Base-by-base conservation (phyloP, 2,329 filamentous ascomycete genomes). In the Septoria linicola region DNA sequence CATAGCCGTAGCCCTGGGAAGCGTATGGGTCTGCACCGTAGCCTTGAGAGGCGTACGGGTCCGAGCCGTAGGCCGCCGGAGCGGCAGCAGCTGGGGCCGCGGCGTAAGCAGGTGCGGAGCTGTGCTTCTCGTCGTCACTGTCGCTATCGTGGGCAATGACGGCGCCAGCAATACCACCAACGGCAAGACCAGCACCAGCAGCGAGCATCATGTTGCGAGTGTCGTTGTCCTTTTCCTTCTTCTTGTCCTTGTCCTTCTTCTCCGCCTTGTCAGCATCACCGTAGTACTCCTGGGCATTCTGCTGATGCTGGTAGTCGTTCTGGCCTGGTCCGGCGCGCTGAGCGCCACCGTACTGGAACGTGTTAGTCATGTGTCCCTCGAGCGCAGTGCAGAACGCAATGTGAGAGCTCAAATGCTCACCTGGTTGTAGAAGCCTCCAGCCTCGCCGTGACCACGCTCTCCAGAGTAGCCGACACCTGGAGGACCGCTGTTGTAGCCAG, bases 121-220 rank as follows among this genome's bases (percentile, higher is more conserved):
- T 35, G 23, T 47, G 42, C 30, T 56, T 39, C 34, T 46, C 54
- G 17, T 57, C 49, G 30, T 59, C 57, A 21, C 41, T 47, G 47
- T 57, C 54, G 13, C 41, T 48, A 46, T 57, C 51, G 51, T 27
- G 10, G 14, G 76, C 77, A 50, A 84, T 66, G 30, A 82, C 63
- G 3, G 80, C 82, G 40, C 81, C 82, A 8, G 78, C 82, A 27
- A 81, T 64, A 36, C 74, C 78, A 55, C 80, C 80, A 7, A 76
- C 70, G 0, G 79, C 81, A 21, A 83, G 55, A 63, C 82, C 82
- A 36, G 75, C 82, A 4, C 78, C 78, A 45, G 77, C 82, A 17
- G 76, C 80, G 31, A 80, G 70, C 16, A 83, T 65, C 61, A 80
- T 73, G 20, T 76, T 73, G 41, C 75, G 74, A 41, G 66, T 65